phyloP scores from a whole-genome alignment of 1,139 yeast species.

The Suhomyces panamericanus region DNA sequence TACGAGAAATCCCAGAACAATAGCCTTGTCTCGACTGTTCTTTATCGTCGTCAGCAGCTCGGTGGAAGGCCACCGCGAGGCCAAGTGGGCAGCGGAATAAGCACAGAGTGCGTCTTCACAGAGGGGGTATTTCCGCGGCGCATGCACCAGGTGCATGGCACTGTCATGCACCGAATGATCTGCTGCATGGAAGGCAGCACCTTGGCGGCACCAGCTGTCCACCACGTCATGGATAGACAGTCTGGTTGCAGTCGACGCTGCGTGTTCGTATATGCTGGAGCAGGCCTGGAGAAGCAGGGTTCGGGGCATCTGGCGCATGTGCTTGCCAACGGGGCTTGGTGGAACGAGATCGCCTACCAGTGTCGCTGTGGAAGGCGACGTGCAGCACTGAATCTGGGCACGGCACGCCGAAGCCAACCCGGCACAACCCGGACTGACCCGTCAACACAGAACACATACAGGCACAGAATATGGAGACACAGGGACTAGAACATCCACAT shows the following conservation, averaged over 20 bases:
- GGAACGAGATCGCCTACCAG: neutral
- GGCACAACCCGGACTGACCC: neutral
- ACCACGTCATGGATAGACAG: no score
- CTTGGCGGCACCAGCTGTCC: neutral
- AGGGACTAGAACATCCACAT: no score
- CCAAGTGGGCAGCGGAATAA: no score
- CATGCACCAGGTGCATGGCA: neutral
- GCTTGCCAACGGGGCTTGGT: neutral
- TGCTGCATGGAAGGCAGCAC: neutral
- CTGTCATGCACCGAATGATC: conserved; percentile 3
- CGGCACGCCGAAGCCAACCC: neutral
- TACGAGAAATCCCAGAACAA: no score
- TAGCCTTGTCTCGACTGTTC: no score
- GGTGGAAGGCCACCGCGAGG: no score
- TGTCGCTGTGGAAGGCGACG: neutral
- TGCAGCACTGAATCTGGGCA: neutral
- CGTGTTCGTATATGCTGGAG: neutral
- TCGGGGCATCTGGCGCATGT: neutral
- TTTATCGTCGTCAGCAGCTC: no score
- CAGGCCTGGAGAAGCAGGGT: neutral
- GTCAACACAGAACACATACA: neutral
- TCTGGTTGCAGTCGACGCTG: no score
- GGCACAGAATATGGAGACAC: no score
- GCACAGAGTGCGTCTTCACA: no score
- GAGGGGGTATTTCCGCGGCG: neutral